phyloP scores from a whole-genome alignment of 2,329 filamentous ascomycete genomes.

The Byssothecium circinans region DNA sequence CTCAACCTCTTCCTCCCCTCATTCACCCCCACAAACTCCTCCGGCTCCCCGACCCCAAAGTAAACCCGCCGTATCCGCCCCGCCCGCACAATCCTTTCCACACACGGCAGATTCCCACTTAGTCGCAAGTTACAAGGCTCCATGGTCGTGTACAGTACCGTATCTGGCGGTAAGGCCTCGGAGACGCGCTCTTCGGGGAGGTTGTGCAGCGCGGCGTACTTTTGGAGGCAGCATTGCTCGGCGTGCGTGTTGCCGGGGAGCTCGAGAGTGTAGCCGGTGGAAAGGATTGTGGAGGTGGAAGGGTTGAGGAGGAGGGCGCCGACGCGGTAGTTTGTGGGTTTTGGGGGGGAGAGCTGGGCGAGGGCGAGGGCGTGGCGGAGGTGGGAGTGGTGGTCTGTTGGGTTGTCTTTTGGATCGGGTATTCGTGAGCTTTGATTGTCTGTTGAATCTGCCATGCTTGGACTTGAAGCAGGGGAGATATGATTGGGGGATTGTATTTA shows the following conservation, averaged over 20 bases:
- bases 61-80: constrained; percentile 74
- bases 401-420: too few species aligned
- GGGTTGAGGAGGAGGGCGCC: constrained; percentile 80
- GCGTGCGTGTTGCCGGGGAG: constrained; percentile 92
- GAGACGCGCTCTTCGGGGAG: constrained; percentile 58
- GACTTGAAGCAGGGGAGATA: too few species aligned
- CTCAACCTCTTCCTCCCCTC: constrained; percentile 71
- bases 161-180: constrained; percentile 54
- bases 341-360: constrained; percentile 77
- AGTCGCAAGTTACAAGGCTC: constrained; percentile 77
- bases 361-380: constrained; percentile 63
- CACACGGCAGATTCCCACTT: constrained; percentile 75
- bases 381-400: neutral
- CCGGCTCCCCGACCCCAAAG: constrained; percentile 84
- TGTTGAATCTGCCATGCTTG: too few species aligned
- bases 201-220: constrained; percentile 54
- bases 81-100: constrained; percentile 70
- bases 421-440: too few species aligned
- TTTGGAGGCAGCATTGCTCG: constrained; percentile 87
- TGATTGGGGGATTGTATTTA: too few species aligned
- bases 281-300: constrained; percentile 62
- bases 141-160: constrained; percentile 86
- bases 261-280: constrained; percentile 89
- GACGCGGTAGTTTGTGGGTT: constrained; percentile 89
- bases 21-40: constrained; percentile 85